A percentile compares a stretch with the other conserved stretches of the same genome.
Evolutionary conservation across 352 stramenopile genomes (phyloP).

Genomic region (Globisporangium heterothallicum): DNA sequence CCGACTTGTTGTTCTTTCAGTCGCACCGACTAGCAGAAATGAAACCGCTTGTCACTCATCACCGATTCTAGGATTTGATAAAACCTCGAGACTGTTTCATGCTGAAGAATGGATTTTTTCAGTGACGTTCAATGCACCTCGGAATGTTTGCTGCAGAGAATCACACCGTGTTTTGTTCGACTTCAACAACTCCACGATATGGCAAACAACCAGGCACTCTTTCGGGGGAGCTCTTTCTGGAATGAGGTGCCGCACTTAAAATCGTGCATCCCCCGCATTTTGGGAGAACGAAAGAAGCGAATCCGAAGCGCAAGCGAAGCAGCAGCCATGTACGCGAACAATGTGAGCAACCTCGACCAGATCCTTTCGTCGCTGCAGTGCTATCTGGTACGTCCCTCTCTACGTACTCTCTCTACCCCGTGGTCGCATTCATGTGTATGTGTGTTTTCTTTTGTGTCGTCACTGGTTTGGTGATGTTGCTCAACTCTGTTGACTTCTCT

Average conservation of each 20-base stretch:
- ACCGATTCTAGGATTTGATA: too few relatives aligned
- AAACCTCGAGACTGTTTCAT: too few relatives aligned
- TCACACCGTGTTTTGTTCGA: too few relatives aligned
- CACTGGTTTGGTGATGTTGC: neutral
- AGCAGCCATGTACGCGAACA: slow-evolving; percentile 70
- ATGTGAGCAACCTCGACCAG: slow-evolving; percentile 84
- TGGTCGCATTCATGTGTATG: neutral
- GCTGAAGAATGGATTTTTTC: too few relatives aligned
- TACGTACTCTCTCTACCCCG: neutral
- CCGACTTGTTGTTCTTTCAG: too few relatives aligned
- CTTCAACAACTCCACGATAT: neutral
- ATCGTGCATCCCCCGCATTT: neutral
- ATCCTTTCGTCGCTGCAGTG: slow-evolving; percentile 84
- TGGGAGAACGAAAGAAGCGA: neutral
- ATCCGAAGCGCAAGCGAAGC: neutral
- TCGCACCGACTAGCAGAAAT: too few relatives aligned
- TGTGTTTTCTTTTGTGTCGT: neutral
- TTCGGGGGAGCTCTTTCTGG: neutral
- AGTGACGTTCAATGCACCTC: too few relatives aligned
- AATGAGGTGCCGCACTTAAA: neutral
- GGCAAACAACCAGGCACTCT: neutral
- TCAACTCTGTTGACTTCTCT: slow-evolving; percentile 1
- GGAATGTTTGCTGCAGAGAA: too few relatives aligned
- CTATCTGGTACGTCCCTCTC: slow-evolving; percentile 47
- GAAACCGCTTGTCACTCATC: too few relatives aligned